Evolutionary conservation across 2,329 filamentous ascomycete genomes (phyloP).

Genomic region (Bipolaris gigantea): DNA sequence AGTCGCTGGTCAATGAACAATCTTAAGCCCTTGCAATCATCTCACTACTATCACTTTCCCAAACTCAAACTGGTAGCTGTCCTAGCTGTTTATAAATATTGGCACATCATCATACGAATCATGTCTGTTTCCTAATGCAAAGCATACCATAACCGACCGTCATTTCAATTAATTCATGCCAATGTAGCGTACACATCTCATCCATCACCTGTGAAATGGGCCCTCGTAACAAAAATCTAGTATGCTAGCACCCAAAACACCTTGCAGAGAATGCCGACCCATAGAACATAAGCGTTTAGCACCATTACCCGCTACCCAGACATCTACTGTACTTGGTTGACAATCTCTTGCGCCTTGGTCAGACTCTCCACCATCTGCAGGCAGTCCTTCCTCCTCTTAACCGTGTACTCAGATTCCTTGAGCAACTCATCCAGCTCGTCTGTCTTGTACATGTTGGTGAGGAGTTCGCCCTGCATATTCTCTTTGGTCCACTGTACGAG

Average conservation of each 20-base stretch:
- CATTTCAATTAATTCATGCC: background rate
- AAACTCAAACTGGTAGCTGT: too few species aligned
- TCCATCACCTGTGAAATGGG: conserved; percentile 15
- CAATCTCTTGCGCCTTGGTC: conserved; percentile 88
- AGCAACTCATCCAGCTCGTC: conserved; percentile 90
- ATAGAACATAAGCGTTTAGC: conserved; percentile 17
- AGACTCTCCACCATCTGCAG: conserved; percentile 99
- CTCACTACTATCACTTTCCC: too few species aligned
- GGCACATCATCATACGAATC: background rate
- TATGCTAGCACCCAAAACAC: conserved; percentile 20
- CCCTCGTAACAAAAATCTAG: conserved; percentile 20
- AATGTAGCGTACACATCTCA: conserved; percentile 6
- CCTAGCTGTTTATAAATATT: too few species aligned
- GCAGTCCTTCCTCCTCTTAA: conserved; percentile 93
- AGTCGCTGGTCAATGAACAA: background rate
- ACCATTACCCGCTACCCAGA: conserved; percentile 4
- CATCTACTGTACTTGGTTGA: conserved; percentile 66
- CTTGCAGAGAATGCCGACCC: conserved; percentile 24
- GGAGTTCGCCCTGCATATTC: conserved; percentile 95
- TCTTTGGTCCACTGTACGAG: conserved; percentile 97
- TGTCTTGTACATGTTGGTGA: conserved; percentile 96
- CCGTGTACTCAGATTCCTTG: conserved; percentile 97
- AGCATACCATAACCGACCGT: background rate
- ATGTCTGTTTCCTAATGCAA: background rate
- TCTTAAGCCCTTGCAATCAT: too few species aligned